Evolutionary conservation across 495 filamentous ascomycete genomes (phyloP).

Genomic region (Aspergillus funiculosus): DNA sequence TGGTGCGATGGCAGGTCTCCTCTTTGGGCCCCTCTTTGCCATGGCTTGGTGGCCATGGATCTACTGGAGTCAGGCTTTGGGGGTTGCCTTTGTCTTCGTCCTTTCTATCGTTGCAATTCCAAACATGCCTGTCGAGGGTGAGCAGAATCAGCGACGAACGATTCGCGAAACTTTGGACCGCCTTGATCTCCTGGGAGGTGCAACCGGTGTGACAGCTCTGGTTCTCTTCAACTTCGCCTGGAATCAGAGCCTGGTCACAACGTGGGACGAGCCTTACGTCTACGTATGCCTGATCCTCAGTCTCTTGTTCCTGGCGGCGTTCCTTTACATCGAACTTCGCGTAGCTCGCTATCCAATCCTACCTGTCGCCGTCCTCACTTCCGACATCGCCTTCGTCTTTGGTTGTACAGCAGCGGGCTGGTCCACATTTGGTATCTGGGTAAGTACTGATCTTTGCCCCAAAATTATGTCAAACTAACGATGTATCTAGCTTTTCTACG

Average conservation of each 20-base stretch:
- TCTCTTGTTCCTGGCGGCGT: constrained; percentile 24
- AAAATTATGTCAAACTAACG: too few relatives aligned
- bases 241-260: constrained; percentile 34
- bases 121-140: too few relatives aligned
- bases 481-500: too few relatives aligned
- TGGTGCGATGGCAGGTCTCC: too few relatives aligned
- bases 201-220: constrained; percentile 35
- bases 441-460: too few relatives aligned
- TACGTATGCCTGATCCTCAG: constrained; percentile 34
- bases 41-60: not conserved
- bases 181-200: constrained; percentile 44
- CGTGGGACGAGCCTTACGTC: constrained; percentile 35
- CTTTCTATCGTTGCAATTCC: too few relatives aligned
- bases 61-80: too few relatives aligned
- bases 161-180: constrained; percentile 14
- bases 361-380: constrained; percentile 26
- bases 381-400: constrained; percentile 29
- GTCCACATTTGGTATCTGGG: constrained; percentile 41
- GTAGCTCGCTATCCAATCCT: constrained; percentile 35
- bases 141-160: not conserved
- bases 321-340: constrained; percentile 32
- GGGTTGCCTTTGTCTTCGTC: not conserved
- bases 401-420: constrained; percentile 36
- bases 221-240: constrained; percentile 41
- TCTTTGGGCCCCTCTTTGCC: too few relatives aligned